These are phyloP conservation scores for Stachybotrys chartarum DNA, from an alignment of 2,329 filamentous ascomycete genomes.

Conservation along the genomic window DNA sequence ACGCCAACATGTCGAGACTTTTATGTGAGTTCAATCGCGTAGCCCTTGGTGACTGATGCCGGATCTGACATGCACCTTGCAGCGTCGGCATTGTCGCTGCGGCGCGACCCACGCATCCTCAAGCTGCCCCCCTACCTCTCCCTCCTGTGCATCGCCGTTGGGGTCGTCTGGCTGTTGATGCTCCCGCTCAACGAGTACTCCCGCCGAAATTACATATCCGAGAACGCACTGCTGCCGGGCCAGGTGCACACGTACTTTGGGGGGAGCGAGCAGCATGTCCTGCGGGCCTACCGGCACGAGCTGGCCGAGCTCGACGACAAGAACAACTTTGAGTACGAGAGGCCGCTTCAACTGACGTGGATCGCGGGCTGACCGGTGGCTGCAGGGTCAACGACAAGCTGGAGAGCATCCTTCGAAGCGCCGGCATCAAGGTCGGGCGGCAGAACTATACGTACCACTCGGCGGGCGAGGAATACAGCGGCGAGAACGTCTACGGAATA, in stretches of 20 bases:
- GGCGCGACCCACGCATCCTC: conserved; percentile 73
- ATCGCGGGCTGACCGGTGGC: background rate
- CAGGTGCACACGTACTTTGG: conserved; percentile 98
- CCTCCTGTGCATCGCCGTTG: conserved; percentile 74
- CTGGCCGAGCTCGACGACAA: conserved; percentile 54
- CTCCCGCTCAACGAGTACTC: conserved; percentile 89
- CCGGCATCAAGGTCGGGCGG: conserved; percentile 78
- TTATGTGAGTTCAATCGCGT: no score
- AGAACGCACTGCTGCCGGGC: conserved; percentile 90
- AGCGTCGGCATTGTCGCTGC: conserved; percentile 61
- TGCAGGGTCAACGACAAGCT: conserved; percentile 61
- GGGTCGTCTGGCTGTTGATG: conserved; percentile 82
- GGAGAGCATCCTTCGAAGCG: conserved; percentile 65
- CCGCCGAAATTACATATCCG: conserved; percentile 88
- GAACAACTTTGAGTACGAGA: conserved; percentile 44
- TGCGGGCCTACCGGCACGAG: conserved; percentile 84
- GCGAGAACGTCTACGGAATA: conserved; percentile 90
- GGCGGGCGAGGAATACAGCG: conserved; percentile 64
- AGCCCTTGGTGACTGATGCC: background rate
- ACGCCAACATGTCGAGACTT: no score
- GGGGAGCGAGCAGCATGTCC: conserved; percentile 91
- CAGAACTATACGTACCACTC: conserved; percentile 85
- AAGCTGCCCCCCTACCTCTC: conserved; percentile 85
- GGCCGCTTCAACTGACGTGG: background rate
- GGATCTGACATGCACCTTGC: no score